Evolutionary conservation across 371 early-diverging fungal genomes (phyloP).

Genomic region (Zopfochytrium polystomum): DNA sequence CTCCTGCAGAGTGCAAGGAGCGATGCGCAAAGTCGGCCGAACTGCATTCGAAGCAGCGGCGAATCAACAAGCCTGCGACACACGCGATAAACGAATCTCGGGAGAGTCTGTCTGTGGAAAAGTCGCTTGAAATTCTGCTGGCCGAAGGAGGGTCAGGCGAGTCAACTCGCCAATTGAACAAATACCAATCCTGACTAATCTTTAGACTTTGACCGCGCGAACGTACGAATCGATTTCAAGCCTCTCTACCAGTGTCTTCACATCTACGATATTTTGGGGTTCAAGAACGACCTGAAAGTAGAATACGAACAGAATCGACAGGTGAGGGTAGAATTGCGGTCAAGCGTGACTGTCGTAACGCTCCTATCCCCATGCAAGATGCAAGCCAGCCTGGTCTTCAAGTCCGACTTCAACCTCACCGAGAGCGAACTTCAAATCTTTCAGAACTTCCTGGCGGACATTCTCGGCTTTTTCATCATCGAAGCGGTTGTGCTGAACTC

Average conservation of each 20-base stretch:
- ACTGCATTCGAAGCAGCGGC: too few relatives aligned
- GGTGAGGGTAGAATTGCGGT: slow-evolving; percentile 22
- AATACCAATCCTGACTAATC: too few relatives aligned
- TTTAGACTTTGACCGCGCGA: slow-evolving; percentile 39
- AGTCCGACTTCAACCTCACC: slow-evolving; percentile 19
- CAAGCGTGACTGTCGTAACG: neutral
- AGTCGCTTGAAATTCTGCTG: neutral
- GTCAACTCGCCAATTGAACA: too few relatives aligned
- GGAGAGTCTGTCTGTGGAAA: too few relatives aligned
- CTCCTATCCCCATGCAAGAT: slow-evolving; percentile 14
- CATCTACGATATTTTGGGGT: slow-evolving; percentile 88
- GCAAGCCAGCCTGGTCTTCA: slow-evolving; percentile 27
- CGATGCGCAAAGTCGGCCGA: too few relatives aligned
- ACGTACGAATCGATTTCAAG: slow-evolving; percentile 81
- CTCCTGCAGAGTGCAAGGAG: too few relatives aligned
- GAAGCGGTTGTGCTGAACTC: slow-evolving; percentile 85
- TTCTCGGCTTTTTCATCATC: slow-evolving; percentile 94
- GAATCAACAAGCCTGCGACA: too few relatives aligned
- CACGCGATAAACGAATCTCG: too few relatives aligned
- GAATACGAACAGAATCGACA: slow-evolving; percentile 86
- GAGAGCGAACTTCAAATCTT: slow-evolving; percentile 63
- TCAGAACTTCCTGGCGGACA: slow-evolving; percentile 74
- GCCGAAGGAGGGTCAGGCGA: neutral
- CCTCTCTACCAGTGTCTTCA: slow-evolving; percentile 94
- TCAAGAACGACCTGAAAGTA: slow-evolving; percentile 77